Evolutionary conservation across 352 stramenopile genomes (phyloP), one percentile per base, ranked within the genome.

Genomic region (Phytopythium oedochilum): DNA sequence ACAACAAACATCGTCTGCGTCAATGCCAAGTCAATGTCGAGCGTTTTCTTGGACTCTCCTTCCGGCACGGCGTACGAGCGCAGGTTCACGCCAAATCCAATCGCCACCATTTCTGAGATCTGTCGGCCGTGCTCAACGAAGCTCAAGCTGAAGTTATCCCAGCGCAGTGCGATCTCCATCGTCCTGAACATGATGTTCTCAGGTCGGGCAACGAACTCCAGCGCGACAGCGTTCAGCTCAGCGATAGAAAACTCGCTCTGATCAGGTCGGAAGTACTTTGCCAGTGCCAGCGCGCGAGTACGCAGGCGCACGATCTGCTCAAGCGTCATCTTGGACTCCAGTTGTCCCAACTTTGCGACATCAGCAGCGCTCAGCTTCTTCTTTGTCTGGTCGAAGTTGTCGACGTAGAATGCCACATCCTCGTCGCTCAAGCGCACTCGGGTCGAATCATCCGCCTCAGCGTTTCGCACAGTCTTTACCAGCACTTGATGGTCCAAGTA

Each of bases 111-210:
- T 45, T 88, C 74, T 0, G 55, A 73, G 29, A 83, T 60, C 40
- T 86, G 74, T 0, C 43, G 48, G n/a, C 55, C 57, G 22, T 63
- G 56, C 53, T 86, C 75, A 20, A 64, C 62, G 40, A 88, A 83
- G 2, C 50, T 55, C 55, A 84, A 62, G 34, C 71, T 83, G 56
- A 88, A 66, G 39, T 80, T 85, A 9, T 82, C 70, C 63, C 75
- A 73, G 10, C 66, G 70, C 35, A 88, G 51, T 5, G 59, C 62
- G n/a, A 84, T 68, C 25, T 78, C 57, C 51, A 86, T 84, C n/a
- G 58, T 59, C 35, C 66, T 70, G 51, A 86, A 86, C 53, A 79
- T 73, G 14, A 86, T 68, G 63, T 83, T 86, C 40, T 63, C 71
- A 7, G 64, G 43, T 51, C 78, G 76, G 0, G 49, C 39, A 29